These are phyloP conservation scores for Puccinia horiana DNA, from an alignment of 1,284 basidiomycete genomes.

Conservation along the genomic window DNA sequence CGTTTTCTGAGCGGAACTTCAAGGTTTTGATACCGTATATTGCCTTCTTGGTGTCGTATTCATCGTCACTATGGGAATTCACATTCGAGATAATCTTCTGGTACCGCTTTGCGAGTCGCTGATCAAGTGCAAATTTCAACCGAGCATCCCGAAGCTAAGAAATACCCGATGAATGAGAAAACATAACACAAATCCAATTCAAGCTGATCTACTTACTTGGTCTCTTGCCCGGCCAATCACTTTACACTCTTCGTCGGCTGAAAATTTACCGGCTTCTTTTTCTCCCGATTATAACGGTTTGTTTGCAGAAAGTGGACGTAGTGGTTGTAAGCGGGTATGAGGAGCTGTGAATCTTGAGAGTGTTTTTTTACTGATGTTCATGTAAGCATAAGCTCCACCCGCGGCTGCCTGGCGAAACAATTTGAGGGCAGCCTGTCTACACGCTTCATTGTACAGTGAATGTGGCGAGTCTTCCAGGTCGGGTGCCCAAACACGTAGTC, in stretches of 20 bases:
- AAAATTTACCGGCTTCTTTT: slow-evolving; percentile 7
- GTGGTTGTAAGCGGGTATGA: slow-evolving; percentile 33
- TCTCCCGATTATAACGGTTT: background rate
- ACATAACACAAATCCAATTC: background rate
- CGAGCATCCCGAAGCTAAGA: background rate
- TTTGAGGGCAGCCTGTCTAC: slow-evolving; percentile 18
- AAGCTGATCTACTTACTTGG: background rate
- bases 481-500: slow-evolving; percentile 21
- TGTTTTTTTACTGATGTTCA: slow-evolving; percentile 12
- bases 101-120: slow-evolving; percentile 8
- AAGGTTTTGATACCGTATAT: slow-evolving; percentile 10
- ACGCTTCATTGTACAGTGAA: slow-evolving; percentile 23
- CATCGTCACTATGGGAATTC: slow-evolving; percentile 7
- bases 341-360: background rate
- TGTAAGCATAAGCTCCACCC: slow-evolving; percentile 23
- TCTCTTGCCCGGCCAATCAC: background rate
- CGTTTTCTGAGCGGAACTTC: background rate
- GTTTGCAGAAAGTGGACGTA: slow-evolving; percentile 33
- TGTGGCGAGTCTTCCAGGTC: slow-evolving; percentile 18
- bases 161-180: background rate
- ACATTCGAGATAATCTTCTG: background rate
- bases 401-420: slow-evolving; percentile 9
- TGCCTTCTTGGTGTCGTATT: background rate
- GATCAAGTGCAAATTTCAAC: background rate
- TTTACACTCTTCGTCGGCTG: slow-evolving; percentile 4